A percentile compares a stretch with the other conserved stretches of the same genome.
These are phyloP conservation scores for Madurella mycetomatis DNA, from an alignment of 2,329 filamentous ascomycete genomes.

Conservation along the genomic window DNA sequence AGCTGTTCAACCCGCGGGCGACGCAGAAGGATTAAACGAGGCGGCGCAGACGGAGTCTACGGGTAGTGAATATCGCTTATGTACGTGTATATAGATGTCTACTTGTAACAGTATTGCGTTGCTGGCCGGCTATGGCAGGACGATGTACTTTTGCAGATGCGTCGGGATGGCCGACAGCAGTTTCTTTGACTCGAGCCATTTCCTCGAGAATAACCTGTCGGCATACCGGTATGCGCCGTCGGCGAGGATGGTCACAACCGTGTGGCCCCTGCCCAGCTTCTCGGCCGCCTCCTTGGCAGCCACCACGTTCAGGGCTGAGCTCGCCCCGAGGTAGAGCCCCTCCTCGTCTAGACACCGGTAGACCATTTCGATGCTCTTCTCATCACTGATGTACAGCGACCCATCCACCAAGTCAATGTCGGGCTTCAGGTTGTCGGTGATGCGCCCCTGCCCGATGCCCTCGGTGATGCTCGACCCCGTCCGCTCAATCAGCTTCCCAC, in stretches of 20 bases:
- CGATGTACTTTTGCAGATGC: constrained; percentile 88
- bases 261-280: constrained; percentile 82
- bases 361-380: constrained; percentile 96
- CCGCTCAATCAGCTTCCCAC: constrained; percentile 77
- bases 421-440: constrained; percentile 89
- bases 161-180: constrained; percentile 76
- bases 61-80: neutral
- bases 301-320: constrained; percentile 89
- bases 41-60: neutral
- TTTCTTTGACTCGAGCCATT: constrained; percentile 85
- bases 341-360: constrained; percentile 95
- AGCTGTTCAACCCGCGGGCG: constrained; percentile 27
- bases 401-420: constrained; percentile 83
- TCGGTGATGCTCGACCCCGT: constrained; percentile 89
- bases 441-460: constrained; percentile 91
- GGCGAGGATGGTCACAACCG: constrained; percentile 88
- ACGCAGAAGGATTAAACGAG: constrained; percentile 1
- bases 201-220: constrained; percentile 84
- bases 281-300: constrained; percentile 91
- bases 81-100: constrained; percentile 13
- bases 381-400: constrained; percentile 78
- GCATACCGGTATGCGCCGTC: constrained; percentile 98
- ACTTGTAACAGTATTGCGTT: constrained; percentile 19
- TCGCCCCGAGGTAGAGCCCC: constrained; percentile 90
- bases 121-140: constrained; percentile 59